phyloP scores from a whole-genome alignment of 192 early-diverging fungal species.

The Rhizophagus clarus region DNA sequence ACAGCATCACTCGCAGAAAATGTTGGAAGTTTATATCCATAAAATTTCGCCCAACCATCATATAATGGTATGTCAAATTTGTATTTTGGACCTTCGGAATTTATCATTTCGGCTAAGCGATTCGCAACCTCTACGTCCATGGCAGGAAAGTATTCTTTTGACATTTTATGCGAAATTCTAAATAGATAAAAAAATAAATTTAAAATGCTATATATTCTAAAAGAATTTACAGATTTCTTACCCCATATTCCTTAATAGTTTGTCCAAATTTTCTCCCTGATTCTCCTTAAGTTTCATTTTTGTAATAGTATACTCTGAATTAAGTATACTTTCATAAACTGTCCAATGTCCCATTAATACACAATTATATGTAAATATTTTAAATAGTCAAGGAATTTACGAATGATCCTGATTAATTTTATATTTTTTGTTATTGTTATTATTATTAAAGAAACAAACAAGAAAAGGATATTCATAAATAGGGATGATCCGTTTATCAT shows the following conservation, averaged over 20 bases:
- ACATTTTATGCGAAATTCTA: neutral
- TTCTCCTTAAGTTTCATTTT: slow-evolving; percentile 9
- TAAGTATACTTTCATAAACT: slow-evolving; percentile 21
- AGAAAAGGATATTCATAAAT: slow-evolving; percentile 24
- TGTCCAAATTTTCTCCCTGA: neutral
- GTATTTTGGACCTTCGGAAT: slow-evolving; percentile 7
- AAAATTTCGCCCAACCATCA: neutral
- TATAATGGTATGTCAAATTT: neutral
- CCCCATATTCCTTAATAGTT: slow-evolving; percentile 8
- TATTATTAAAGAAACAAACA: neutral
- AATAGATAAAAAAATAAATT: neutral
- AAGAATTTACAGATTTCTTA: neutral
- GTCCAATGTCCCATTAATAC: slow-evolving; percentile 23
- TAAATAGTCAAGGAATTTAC: neutral
- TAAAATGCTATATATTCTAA: neutral
- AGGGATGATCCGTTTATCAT: neutral
- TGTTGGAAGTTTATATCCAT: slow-evolving; percentile 10
- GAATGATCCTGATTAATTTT: neutral
- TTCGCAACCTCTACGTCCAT: slow-evolving; percentile 9
- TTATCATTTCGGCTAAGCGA: neutral
- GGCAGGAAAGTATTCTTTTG: slow-evolving; percentile 1
- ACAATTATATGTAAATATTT: slow-evolving; percentile 11
- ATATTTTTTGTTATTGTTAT: too few species aligned
- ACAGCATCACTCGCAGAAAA: slow-evolving; percentile 8
- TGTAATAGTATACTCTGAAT: slow-evolving; percentile 14